Base-by-base conservation (phyloP, 148 eudicot species). In the Rhododendron henanense region DNA sequence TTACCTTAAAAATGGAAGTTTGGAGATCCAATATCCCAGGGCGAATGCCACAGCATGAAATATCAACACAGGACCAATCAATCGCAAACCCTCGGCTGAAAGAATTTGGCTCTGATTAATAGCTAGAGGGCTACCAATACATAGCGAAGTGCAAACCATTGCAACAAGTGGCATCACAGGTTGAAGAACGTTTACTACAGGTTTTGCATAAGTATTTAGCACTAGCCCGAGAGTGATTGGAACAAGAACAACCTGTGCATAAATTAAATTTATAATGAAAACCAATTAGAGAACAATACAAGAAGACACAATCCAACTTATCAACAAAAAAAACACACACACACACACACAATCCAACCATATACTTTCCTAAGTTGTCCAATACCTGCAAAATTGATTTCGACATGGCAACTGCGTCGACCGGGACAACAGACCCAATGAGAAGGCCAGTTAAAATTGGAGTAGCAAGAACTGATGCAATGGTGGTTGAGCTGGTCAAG, bases 71-170 rank as follows among this genome's bases (percentile, higher is more conserved):
- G 99, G 98, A 82, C 89, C 92, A 85, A 97, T 84, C 90, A 97
- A 90, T 81, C 89, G 92, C 51, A 95, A 90, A 82, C 99, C 99
- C 89, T 95, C 98, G 4, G 89, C 63, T 1, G 99, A 97, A 83
- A 97, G 94, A 85, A 97, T 95, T 71, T 91, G 91, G 84, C 79
- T 87, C 81, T 93, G 93, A 81, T 97, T 97, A 74, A 97, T 95
- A 3, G 99, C 98, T 35, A 97, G 98, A 69, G 99, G 99, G 86
- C 98, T 97, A 48, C 99, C 99, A 78, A 97, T 97, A 83, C 99
- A 97, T 92, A 95, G 39, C 18, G 99, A 97, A 47, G 99, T 97
- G 85, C 99, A 97, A 63, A 94, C 67, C 98, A 95, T 95, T 19
- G 98, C 99, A 47, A 94, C 95, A 84, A 95, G 83, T 50, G 99